A percentile compares a stretch with the other conserved stretches of the same genome.
Conservation (phyloP, 306 rosid genomes). For the Malus sieversii region DNA sequence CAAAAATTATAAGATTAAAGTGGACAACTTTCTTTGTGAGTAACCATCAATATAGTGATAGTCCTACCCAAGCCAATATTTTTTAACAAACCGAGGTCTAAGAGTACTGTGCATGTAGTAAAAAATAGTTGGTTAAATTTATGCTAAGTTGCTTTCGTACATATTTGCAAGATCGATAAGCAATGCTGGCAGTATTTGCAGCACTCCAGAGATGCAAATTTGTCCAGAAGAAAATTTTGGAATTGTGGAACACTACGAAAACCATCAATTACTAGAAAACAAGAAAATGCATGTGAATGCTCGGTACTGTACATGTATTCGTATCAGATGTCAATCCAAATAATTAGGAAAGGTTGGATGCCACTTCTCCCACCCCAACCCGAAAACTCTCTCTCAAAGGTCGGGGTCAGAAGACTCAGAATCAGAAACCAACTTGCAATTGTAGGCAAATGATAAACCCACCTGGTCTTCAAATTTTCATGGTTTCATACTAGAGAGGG, state of each 20-base stretch:
- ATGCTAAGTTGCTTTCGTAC: neutral
- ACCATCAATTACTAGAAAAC: neutral
- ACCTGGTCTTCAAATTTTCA: neutral
- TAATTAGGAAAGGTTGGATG: conserved; percentile 29
- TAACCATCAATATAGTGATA: too few relatives aligned
- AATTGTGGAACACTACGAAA: neutral
- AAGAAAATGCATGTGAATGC: conserved; percentile 1
- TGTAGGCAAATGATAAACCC: too few relatives aligned
- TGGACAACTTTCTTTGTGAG: too few relatives aligned
- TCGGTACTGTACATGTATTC: neutral
- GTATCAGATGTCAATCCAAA: conserved; percentile 16
- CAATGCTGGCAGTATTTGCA: neutral
- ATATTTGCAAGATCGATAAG: neutral
- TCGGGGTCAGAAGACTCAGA: conserved; percentile 5
- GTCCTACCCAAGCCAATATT: too few relatives aligned
- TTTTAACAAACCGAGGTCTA: too few relatives aligned
- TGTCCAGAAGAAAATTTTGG: neutral
- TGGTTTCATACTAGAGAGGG: neutral
- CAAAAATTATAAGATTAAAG: too few relatives aligned
- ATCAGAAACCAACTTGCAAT: too few relatives aligned
- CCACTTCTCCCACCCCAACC: conserved; percentile 43
- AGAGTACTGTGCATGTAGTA: neutral
- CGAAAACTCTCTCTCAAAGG: conserved; percentile 3
- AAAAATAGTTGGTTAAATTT: neutral
- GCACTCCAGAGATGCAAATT: neutral